A percentile compares a stretch with the other conserved stretches of the same genome.
Evolutionary conservation across 2,329 filamentous ascomycete species (phyloP).

Genomic region (Sarocladium kiliense): DNA sequence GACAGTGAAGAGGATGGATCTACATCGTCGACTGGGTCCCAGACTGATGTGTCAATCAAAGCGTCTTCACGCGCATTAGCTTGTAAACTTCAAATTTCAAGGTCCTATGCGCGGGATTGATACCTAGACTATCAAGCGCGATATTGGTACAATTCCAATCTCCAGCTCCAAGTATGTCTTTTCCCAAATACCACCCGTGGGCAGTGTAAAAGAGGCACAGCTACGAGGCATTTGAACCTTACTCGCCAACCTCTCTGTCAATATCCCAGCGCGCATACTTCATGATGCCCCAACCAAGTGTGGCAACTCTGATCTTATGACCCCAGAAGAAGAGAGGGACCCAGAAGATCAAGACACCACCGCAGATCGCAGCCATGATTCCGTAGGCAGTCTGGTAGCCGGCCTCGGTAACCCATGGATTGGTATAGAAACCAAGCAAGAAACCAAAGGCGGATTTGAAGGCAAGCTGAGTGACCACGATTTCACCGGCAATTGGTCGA

Average conservation of each 20-base stretch:
- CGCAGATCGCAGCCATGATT: constrained; percentile 47
- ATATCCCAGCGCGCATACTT: not conserved
- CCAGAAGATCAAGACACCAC: constrained; percentile 38
- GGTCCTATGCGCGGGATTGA: too few species aligned
- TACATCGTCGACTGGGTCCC: too few species aligned
- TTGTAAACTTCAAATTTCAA: too few species aligned
- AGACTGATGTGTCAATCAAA: too few species aligned
- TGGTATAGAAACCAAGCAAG: constrained; percentile 51
- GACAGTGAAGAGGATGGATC: too few species aligned
- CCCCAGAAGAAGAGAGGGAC: constrained; percentile 46
- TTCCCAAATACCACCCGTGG: too few species aligned
- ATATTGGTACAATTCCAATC: too few species aligned
- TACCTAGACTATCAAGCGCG: too few species aligned
- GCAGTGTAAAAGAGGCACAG: too few species aligned
- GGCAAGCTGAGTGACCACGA: constrained; percentile 24
- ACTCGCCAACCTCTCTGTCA: not conserved
- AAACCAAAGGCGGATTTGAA: constrained; percentile 55
- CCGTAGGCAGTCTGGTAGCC: constrained; percentile 47
- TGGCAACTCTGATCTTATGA: constrained; percentile 22
- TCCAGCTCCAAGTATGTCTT: too few species aligned
- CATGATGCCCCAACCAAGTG: not conserved
- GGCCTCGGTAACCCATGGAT: constrained; percentile 41
- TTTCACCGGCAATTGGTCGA: constrained; percentile 15
- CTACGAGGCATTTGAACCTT: too few species aligned
- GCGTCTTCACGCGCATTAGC: too few species aligned